These are phyloP conservation scores for Apiospora saccharicola DNA, from an alignment of 2,329 filamentous ascomycete genomes.

Conservation along the genomic window DNA sequence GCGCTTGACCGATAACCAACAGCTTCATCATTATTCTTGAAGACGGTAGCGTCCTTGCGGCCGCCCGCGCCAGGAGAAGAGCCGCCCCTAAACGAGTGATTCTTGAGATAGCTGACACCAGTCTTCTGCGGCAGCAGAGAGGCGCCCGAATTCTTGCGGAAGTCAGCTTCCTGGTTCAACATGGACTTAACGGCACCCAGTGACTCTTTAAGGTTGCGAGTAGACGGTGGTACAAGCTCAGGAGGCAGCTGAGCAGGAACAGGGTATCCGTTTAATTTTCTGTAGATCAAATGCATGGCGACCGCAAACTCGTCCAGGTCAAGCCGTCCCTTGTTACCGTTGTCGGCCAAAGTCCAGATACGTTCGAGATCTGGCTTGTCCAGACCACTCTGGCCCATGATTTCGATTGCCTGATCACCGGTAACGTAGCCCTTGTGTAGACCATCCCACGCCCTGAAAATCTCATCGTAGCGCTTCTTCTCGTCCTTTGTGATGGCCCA, in stretches of 20 bases:
- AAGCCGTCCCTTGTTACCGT: conserved; percentile 90
- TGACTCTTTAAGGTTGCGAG: conserved; percentile 89
- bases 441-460: conserved; percentile 97
- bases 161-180: conserved; percentile 87
- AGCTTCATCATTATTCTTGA: conserved; percentile 94
- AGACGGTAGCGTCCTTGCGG: conserved; percentile 94
- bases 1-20: conserved; percentile 94
- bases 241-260: conserved; percentile 86
- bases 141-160: conserved; percentile 87
- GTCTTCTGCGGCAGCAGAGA: conserved; percentile 93
- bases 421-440: conserved; percentile 91
- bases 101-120: conserved; percentile 97
- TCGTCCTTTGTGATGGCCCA: conserved; percentile 99
- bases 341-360: conserved; percentile 94
- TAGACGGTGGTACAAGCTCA: conserved; percentile 93
- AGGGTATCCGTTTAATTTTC: conserved; percentile 95
- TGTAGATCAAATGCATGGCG: conserved; percentile 98
- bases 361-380: conserved; percentile 89
- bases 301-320: conserved; percentile 98
- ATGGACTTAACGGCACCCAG: conserved; percentile 93
- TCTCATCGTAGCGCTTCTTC: conserved; percentile 93
- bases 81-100: conserved; percentile 82
- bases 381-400: conserved; percentile 94
- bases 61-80: conserved; percentile 60
- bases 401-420: conserved; percentile 93